Percentiles rank a stretch among this genome's conserved stretches.
These are phyloP conservation scores for Candida alai DNA, from an alignment of 805 yeast genomes.

Conservation along the genomic window DNA sequence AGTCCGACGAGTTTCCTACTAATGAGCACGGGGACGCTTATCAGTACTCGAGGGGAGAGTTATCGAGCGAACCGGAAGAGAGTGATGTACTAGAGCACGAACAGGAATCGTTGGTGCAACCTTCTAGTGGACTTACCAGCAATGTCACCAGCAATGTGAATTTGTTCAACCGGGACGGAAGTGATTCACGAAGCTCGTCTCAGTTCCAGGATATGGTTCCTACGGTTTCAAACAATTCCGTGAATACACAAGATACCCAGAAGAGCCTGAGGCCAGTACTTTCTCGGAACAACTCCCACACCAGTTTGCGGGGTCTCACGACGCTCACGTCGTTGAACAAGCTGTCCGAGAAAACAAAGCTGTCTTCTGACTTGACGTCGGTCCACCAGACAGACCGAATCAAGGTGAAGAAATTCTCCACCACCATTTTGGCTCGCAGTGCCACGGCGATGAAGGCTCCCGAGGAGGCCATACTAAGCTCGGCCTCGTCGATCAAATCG, in stretches of 20 bases:
- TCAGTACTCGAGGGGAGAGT: no score
- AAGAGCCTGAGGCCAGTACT: constrained; percentile 5
- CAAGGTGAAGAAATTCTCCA: constrained; percentile 3
- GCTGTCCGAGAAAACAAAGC: constrained; percentile 10
- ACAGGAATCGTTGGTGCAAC: no score
- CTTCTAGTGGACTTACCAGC: no score
- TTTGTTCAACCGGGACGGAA: no score
- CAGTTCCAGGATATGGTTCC: constrained; percentile 1
- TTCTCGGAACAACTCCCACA: constrained; percentile 6
- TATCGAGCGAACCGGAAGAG: no score
- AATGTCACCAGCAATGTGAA: no score
- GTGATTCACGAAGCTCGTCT: constrained; percentile 1
- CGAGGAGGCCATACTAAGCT: constrained; percentile 8
- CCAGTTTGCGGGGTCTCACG: constrained; percentile 21
- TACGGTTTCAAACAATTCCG: constrained; percentile 6
- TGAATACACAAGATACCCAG: constrained; percentile 10
- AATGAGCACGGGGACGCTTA: neutral
- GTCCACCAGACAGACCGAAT: constrained; percentile 11
- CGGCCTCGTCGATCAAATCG: constrained; percentile 8
- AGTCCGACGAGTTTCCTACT: neutral
- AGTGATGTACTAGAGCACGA: no score
- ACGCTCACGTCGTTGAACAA: constrained; percentile 31
- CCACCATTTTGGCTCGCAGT: no score
- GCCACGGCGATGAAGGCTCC: no score
- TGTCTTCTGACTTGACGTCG: constrained; percentile 9